Evolutionary conservation across 371 early-diverging fungal genomes (phyloP).

Genomic region (Dinochytrium kinnereticum): DNA sequence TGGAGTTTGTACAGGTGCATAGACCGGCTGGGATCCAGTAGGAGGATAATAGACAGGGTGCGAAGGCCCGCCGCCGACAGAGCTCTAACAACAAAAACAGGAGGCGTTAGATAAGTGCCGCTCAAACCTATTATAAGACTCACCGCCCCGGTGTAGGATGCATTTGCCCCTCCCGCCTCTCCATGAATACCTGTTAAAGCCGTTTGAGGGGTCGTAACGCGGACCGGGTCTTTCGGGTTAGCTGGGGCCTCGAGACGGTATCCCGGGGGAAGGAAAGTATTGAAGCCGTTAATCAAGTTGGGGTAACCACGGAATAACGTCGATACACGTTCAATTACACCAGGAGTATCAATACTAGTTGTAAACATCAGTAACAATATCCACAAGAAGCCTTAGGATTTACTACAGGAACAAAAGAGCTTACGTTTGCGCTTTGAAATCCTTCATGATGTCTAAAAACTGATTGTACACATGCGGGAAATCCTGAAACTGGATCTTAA

Average conservation of each 20-base stretch:
- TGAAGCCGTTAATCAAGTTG: constrained; percentile 94
- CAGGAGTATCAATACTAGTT: constrained; percentile 92
- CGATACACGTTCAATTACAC: constrained; percentile 97
- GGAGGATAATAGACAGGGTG: neutral
- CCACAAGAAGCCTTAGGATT: constrained; percentile 9
- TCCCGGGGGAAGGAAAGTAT: constrained; percentile 98
- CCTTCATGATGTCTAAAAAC: constrained; percentile 99
- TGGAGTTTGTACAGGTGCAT: neutral
- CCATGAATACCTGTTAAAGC: neutral
- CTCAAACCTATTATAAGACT: too few species aligned
- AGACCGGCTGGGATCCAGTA: neutral
- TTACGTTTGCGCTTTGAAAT: constrained; percentile 96
- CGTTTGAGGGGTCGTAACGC: constrained; percentile 80
- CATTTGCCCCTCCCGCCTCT: neutral
- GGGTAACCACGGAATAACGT: constrained; percentile 93
- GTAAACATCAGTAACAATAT: neutral
- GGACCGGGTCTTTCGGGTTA: constrained; percentile 76
- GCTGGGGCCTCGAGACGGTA: constrained; percentile 88
- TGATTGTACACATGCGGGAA: constrained; percentile 96
- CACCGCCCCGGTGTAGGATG: too few species aligned
- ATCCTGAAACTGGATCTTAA: constrained; percentile 92
- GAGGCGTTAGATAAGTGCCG: too few species aligned
- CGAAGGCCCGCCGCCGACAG: neutral
- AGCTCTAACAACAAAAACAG: neutral
- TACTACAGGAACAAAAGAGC: constrained; percentile 11